phyloP scores from a whole-genome alignment of 1,139 yeast genomes.

The Lodderomyces elongisporus region DNA sequence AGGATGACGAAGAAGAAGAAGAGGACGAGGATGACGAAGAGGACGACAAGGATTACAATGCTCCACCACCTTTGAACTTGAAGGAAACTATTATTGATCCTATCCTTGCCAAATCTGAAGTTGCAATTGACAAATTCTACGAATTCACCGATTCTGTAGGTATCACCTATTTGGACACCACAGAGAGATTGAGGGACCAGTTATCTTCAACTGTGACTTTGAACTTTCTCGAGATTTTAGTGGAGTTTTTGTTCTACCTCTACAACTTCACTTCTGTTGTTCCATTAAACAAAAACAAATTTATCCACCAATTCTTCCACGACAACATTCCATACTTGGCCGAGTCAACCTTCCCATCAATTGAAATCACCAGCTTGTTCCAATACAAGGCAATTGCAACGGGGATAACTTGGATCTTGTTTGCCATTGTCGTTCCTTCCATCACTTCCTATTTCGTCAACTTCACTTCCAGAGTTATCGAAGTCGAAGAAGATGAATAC shows the following conservation, averaged over 20 bases:
- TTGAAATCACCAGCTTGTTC: conserved; percentile 35
- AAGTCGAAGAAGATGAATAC: conserved; percentile 35
- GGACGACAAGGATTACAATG: conserved; percentile 27
- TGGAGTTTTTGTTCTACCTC: conserved; percentile 36
- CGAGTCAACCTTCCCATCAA: conserved; percentile 21
- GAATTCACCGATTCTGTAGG: conserved; percentile 37
- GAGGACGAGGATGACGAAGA: conserved; percentile 24
- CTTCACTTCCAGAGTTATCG: conserved; percentile 45
- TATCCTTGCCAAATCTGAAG: conserved; percentile 29
- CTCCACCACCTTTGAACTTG: conserved; percentile 40
- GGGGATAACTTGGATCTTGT: conserved; percentile 36
- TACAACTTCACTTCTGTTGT: conserved; percentile 35
- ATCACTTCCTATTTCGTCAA: conserved; percentile 47
- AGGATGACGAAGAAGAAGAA: conserved; percentile 22
- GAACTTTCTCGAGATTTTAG: conserved; percentile 35
- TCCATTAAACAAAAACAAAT: conserved; percentile 32
- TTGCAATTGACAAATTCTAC: conserved; percentile 23
- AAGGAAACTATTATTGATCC: conserved; percentile 38
- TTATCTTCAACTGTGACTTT: conserved; percentile 46
- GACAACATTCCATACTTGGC: conserved; percentile 29
- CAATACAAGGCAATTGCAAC: conserved; percentile 28
- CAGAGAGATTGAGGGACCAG: conserved; percentile 44
- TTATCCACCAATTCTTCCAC: conserved; percentile 37
- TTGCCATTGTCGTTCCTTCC: conserved; percentile 42
- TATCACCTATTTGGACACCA: conserved; percentile 37